These are phyloP conservation scores for Prunus padus DNA, from an alignment of 306 rosid species.

Conservation along the genomic window DNA sequence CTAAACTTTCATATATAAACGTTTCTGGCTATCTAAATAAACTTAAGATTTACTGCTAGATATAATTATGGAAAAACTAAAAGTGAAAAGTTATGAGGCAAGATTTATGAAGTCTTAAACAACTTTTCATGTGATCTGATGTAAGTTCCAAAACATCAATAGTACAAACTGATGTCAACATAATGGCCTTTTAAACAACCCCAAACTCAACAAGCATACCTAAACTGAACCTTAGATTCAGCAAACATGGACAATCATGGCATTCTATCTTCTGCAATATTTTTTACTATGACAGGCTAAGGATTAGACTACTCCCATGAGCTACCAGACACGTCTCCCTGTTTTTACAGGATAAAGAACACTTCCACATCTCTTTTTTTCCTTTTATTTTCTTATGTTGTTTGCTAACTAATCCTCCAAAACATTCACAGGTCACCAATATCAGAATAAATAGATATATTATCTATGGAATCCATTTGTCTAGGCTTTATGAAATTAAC, in stretches of 20 bases:
- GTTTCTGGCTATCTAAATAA: background rate
- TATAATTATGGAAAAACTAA: background rate
- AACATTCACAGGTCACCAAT: too few relatives aligned
- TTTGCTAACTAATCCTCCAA: background rate
- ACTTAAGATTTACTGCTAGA: background rate
- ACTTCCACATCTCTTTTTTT: background rate
- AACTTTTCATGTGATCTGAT: background rate
- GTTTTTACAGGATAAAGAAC: background rate
- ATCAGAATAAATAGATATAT: too few relatives aligned
- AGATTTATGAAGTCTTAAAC: background rate
- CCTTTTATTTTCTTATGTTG: background rate
- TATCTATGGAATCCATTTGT: background rate
- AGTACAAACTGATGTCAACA: background rate
- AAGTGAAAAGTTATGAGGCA: background rate
- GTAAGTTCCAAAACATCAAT: conserved; percentile 1
- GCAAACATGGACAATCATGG: background rate
- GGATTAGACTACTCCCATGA: background rate
- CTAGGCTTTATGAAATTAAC: background rate
- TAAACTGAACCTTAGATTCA: background rate
- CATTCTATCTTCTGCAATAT: background rate
- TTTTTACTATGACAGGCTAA: background rate
- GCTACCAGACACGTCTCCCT: background rate
- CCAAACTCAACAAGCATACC: background rate
- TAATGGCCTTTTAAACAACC: background rate
- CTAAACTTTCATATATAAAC: background rate